A percentile compares a stretch with the other conserved stretches of the same genome.
These are phyloP conservation scores for Nakaseomyces delphensis DNA, from an alignment of 1,139 yeast genomes.

Conservation along the genomic window DNA sequence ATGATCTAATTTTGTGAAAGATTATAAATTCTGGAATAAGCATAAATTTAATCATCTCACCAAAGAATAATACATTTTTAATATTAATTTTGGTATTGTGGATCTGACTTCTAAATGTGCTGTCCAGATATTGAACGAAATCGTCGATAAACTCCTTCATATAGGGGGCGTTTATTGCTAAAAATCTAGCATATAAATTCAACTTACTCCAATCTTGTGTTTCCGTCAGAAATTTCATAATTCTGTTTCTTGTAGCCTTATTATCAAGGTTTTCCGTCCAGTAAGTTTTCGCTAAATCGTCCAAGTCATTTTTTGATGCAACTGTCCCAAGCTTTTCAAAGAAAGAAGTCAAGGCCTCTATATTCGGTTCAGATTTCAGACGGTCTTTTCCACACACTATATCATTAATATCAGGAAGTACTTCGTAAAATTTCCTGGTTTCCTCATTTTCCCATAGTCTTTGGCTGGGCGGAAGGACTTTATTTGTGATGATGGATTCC, in stretches of 20 bases:
- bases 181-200: constrained; percentile 51
- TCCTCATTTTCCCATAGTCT: constrained; percentile 63
- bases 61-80: constrained; percentile 52
- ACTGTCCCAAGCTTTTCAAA: constrained; percentile 40
- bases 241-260: constrained; percentile 61
- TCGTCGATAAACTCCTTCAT: constrained; percentile 50
- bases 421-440: constrained; percentile 53
- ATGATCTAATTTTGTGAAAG: constrained; percentile 58
- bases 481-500: constrained; percentile 23
- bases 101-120: constrained; percentile 52
- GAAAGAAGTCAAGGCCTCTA: constrained; percentile 41
- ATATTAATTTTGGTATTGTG: constrained; percentile 46
- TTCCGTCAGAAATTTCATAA: constrained; percentile 46
- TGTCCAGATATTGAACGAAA: constrained; percentile 48
- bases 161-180: constrained; percentile 47
- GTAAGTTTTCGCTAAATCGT: constrained; percentile 49
- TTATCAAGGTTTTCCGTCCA: constrained; percentile 48
- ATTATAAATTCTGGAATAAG: constrained; percentile 62
- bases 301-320: constrained; percentile 44
- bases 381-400: constrained; percentile 11
- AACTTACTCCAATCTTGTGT: constrained; percentile 40
- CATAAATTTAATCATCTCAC: constrained; percentile 71
- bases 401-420: constrained; percentile 33
- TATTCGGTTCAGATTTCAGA: constrained; percentile 9
- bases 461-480: constrained; percentile 17